Evolutionary conservation across 1,139 yeast genomes (phyloP).

Genomic region (Pichia inconspicua): DNA sequence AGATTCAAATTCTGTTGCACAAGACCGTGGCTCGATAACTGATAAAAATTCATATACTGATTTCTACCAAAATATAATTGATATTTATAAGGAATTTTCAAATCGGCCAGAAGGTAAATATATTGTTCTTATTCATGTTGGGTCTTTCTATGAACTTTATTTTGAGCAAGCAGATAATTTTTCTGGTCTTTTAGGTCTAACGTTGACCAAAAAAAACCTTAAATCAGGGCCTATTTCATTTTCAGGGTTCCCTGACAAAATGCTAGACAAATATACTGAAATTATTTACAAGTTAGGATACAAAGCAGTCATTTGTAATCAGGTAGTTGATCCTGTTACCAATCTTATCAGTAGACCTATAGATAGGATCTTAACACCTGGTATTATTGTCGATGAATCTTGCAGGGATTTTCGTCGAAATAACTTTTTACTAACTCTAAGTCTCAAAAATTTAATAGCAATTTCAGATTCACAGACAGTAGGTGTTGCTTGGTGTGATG

Average conservation of each 20-base stretch:
- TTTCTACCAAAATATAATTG: slow-evolving; percentile 30
- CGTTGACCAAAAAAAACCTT: slow-evolving; percentile 41
- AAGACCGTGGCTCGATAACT: slow-evolving; percentile 13
- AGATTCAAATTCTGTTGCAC: neutral
- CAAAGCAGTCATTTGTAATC: slow-evolving; percentile 79
- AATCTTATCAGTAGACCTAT: slow-evolving; percentile 57
- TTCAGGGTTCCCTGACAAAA: slow-evolving; percentile 84
- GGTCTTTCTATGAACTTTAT: slow-evolving; percentile 83
- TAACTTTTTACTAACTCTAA: slow-evolving; percentile 61
- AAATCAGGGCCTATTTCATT: slow-evolving; percentile 56
- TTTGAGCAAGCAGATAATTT: slow-evolving; percentile 76
- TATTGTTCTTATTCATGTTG: slow-evolving; percentile 81
- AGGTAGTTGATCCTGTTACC: slow-evolving; percentile 33
- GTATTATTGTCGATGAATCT: slow-evolving; percentile 84
- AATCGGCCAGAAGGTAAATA: slow-evolving; percentile 42
- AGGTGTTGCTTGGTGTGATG: slow-evolving; percentile 85
- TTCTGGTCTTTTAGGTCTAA: slow-evolving; percentile 65
- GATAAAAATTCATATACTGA: slow-evolving; percentile 19
- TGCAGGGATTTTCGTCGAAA: slow-evolving; percentile 66
- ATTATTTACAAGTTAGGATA: slow-evolving; percentile 58
- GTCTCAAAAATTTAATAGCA: slow-evolving; percentile 37
- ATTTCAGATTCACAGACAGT: slow-evolving; percentile 41
- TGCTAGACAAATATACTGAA: slow-evolving; percentile 65
- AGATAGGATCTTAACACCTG: slow-evolving; percentile 81
- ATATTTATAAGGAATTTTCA: slow-evolving; percentile 38